Base-by-base conservation (phyloP, 768 basidiomycete genomes). In the Cystofilobasidium macerans region DNA sequence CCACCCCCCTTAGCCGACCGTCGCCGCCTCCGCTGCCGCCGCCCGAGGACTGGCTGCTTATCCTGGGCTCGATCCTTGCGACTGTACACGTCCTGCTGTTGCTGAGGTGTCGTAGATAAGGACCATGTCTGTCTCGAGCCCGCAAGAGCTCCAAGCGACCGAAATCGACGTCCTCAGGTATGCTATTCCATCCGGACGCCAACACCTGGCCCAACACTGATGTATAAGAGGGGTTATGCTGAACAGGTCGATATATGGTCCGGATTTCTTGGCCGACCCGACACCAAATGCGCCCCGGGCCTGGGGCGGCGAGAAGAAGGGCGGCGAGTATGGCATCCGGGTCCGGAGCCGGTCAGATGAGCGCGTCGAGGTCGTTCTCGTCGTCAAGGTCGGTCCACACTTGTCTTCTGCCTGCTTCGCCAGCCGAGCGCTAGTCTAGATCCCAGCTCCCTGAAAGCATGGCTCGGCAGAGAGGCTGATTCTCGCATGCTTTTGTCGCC, bases 261-360 rank as follows among this genome's bases (percentile, higher is more conserved):
- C 53, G 3, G 57, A 61, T 18, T 67, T 67, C 43, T 26, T 67
- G 30, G 2, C 16, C 2, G 54, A 67, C 22, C 65, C 65, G 7
- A n/a, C 43, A n/a, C 65, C 65, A 5, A 28, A 56, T 24, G 28
- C 60, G 35, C 60, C 65, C 20, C 32, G 36, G 11, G 65, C 65
- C 0, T 67, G 65, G 65, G 65, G 65, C 18, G 60, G 53, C 30
- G 30, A 51, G 5, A 53, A 51, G 3, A 24, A 54, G 33, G 51
- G 65, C 32, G 59, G 38, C 24, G 65, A 67, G 53, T 67, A 53
- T 16, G 67, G 67, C 33, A 58, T 64, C 35, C 26, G 62, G 5
- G 38, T 62, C 36, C 45, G 33, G 9, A 45, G 48, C 45, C 22
- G 33, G 8, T 53, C 57, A 22, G 43, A 58, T 18, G 43, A 33